Base-by-base conservation (phyloP, 306 rosid species). In the Prunus mongolica region DNA sequence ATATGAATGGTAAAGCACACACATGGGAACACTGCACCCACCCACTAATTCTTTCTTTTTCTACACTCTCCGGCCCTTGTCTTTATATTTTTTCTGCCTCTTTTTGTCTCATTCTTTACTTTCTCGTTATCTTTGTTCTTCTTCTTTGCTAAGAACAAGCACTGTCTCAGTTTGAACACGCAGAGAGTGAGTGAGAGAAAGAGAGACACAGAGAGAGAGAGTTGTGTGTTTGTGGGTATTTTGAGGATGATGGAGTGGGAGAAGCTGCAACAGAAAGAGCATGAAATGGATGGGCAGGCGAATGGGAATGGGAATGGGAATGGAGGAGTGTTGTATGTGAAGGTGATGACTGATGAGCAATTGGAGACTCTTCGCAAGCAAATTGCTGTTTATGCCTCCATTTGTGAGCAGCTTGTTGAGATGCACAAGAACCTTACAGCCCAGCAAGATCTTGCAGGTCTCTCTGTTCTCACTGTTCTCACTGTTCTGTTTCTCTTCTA, bases 271-370 rank as follows among this genome's bases (percentile, higher is more conserved):
- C 83, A 64, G 67, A 75, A 58, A 61, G 80, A 81, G 32, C 82
- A 65, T 49, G 84, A 84, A 55, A 78, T 58, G 70, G 82, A 71
- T 27, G 76, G 65, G n/a, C 27, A 30, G 20, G 84, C 63, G 50
- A 79, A 80, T 65, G 80, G 72, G 22, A 73, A 55, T 56, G 83
- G 73, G 55, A 75, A 77, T 56, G 83, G 73, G 55, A 75, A 77
- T 13, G 84, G 85, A 19, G 87, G 90, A 25, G 77, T 78, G 51
- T 71, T 87, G 87, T 90, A 84, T 77, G 96, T 95, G 62, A 90
- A 92, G 64, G 99, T 95, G 14, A 95, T 95, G 99, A 95, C 99
- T 3, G 99, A 95, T 78, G 98, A 89, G 16, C 99, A 95, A 66
- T 79, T 95, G 80, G 97, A 95, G 69, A 92, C 97, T 75, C 91